Conservation (phyloP, 2,329 filamentous ascomycete genomes). For the Hymenoscyphus infarciens region DNA sequence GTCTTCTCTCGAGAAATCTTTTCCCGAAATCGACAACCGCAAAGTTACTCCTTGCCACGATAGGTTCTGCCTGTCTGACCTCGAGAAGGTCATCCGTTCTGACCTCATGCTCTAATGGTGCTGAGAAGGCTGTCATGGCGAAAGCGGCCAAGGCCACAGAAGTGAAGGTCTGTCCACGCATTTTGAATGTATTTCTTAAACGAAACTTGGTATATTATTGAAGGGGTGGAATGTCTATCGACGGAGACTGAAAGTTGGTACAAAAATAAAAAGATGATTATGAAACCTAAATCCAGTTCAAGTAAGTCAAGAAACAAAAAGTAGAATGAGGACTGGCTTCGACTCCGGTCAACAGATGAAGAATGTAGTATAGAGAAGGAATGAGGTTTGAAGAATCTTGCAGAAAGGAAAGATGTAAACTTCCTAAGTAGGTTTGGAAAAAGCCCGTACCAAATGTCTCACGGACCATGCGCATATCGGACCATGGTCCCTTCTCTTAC, state of each 20-base stretch:
- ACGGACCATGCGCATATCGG: background rate
- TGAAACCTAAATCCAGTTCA: background rate
- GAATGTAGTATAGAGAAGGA: background rate
- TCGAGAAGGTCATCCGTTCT: background rate
- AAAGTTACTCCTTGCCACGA: background rate
- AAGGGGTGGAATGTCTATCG: conserved; percentile 5
- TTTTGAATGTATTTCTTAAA: conserved; percentile 11
- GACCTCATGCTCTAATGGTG: conserved; percentile 11
- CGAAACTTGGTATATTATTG: background rate
- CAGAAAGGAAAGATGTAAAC: background rate
- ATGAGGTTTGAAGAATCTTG: background rate
- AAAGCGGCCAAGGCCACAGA: conserved; percentile 24
- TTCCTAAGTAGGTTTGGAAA: background rate
- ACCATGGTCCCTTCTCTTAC: background rate
- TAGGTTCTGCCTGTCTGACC: background rate
- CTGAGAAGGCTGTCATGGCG: conserved; percentile 14
- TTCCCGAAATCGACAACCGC: background rate
- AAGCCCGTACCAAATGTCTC: background rate
- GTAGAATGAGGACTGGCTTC: background rate
- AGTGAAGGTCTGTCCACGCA: conserved; percentile 23
- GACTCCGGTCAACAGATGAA: conserved; percentile 3
- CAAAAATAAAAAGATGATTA: background rate
- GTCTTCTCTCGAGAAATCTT: background rate
- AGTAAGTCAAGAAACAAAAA: background rate
- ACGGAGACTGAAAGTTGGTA: background rate